A percentile compares a stretch with the other conserved stretches of the same genome.
Evolutionary conservation across 2,329 filamentous ascomycete species (phyloP).

Genomic region (Cladosporium sp.): DNA sequence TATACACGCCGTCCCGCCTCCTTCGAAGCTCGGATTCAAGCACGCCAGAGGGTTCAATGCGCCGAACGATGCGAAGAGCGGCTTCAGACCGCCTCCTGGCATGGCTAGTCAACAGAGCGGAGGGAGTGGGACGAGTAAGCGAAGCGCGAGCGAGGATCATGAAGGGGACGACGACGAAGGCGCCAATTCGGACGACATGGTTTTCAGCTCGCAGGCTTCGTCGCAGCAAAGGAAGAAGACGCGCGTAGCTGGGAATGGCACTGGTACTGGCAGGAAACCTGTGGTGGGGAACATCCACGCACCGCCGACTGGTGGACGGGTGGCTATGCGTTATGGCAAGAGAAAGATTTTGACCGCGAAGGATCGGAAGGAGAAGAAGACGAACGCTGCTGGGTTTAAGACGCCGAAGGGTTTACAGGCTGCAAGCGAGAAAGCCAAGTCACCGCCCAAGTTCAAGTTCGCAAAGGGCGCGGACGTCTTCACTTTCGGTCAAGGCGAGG

Average conservation of each 20-base stretch:
- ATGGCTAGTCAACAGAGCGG: too few relatives aligned
- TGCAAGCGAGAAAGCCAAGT: too few relatives aligned
- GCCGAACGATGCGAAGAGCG: neutral
- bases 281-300: slow-evolving; percentile 21
- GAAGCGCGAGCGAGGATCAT: neutral
- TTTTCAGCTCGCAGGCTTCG: slow-evolving; percentile 16
- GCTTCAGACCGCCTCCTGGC: neutral
- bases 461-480: slow-evolving; percentile 10
- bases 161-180: neutral
- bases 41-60: slow-evolving; percentile 3
- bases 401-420: neutral
- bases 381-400: slow-evolving; percentile 5
- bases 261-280: slow-evolving; percentile 17
- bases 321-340: slow-evolving; percentile 1
- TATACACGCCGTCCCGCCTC: too few relatives aligned
- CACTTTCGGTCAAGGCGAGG: slow-evolving; percentile 1
- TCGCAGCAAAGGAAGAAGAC: slow-evolving; percentile 18
- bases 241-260: slow-evolving; percentile 14
- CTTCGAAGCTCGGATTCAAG: too few relatives aligned
- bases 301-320: neutral
- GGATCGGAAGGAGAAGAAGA: slow-evolving; percentile 8
- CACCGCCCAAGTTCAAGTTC: too few relatives aligned
- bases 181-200: neutral
- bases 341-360: slow-evolving; percentile 5
- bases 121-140: slow-evolving; percentile 13